Conservation (phyloP, 352 stramenopile genomes). For the Paralagenidium karlingii region DNA sequence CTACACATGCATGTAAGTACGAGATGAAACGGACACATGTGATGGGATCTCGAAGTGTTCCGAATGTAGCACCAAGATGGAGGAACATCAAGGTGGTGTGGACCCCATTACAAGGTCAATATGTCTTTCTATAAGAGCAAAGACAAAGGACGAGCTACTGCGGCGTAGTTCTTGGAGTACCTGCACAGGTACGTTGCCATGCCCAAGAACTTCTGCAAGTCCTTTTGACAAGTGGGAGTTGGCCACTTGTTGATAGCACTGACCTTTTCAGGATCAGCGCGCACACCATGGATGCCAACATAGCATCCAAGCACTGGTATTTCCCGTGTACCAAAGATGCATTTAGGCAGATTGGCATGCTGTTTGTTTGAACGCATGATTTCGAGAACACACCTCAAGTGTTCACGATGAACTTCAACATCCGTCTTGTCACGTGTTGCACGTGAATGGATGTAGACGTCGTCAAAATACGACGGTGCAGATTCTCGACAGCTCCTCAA, state of each 20-base stretch:
- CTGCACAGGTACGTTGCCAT: constrained; percentile 11
- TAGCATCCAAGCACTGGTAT: constrained; percentile 16
- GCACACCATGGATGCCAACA: constrained; percentile 2
- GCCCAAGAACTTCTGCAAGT: constrained; percentile 7
- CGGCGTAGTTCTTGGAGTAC: constrained; percentile 9
- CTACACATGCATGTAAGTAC: too few species aligned
- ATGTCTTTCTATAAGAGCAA: constrained; percentile 8
- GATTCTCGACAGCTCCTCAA: constrained; percentile 8
- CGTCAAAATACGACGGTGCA: constrained; percentile 14
- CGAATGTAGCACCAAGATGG: too few species aligned
- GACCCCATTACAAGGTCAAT: too few species aligned
- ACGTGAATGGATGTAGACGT: constrained; percentile 14
- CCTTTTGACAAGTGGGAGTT: neutral
- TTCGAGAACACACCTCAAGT: constrained; percentile 10
- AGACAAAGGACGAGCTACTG: constrained; percentile 3
- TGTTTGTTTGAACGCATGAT: constrained; percentile 11
- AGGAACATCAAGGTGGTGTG: too few species aligned
- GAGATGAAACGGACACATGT: too few species aligned
- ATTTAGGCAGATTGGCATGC: constrained; percentile 14
- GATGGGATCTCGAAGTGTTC: too few species aligned
- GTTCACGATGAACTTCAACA: constrained; percentile 8
- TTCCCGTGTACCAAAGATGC: constrained; percentile 9
- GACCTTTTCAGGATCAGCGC: constrained; percentile 7
- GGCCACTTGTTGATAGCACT: constrained; percentile 2
- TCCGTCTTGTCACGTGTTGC: neutral